A percentile compares a stretch with the other conserved stretches of the same genome.
Evolutionary conservation across 257 asterid species (phyloP).

Genomic region (Solanum pimpinellifolium): DNA sequence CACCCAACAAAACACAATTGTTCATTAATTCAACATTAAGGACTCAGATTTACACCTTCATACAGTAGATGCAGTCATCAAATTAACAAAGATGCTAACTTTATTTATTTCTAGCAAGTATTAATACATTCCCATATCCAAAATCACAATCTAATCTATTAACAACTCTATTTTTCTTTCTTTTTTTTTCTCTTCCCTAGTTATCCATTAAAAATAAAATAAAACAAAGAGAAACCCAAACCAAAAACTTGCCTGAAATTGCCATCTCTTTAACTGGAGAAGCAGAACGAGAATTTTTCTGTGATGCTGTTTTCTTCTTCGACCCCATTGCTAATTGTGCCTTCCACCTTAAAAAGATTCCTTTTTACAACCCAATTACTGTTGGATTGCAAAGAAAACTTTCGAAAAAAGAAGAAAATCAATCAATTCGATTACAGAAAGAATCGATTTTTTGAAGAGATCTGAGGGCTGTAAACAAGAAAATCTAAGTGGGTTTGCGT

Average conservation of each 20-base stretch:
- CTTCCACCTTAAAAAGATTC: background rate
- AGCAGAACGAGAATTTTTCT: background rate
- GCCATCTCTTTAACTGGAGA: slow-evolving; percentile 11
- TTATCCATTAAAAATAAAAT: background rate
- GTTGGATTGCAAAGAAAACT: slow-evolving; percentile 3
- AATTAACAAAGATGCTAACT: background rate
- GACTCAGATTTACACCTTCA: background rate
- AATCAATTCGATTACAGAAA: background rate
- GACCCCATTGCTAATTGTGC: slow-evolving; percentile 7
- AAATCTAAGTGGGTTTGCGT: background rate
- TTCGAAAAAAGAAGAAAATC: background rate
- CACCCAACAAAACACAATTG: background rate
- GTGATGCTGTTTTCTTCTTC: slow-evolving; percentile 3
- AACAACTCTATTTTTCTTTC: background rate
- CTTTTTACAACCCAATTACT: background rate
- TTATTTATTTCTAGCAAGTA: background rate
- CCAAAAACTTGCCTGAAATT: slow-evolving; percentile 16
- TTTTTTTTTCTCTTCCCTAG: background rate
- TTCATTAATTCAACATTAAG: background rate
- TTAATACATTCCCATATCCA: background rate
- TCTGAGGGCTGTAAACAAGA: background rate
- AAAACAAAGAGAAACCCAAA: background rate
- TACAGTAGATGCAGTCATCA: background rate
- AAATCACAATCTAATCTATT: background rate
- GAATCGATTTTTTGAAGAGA: slow-evolving; percentile 7